Evolutionary conservation across 495 filamentous ascomycete species (phyloP), one percentile per base, ranked within the genome.

Genomic region (Hypoxylon fragiforme): DNA sequence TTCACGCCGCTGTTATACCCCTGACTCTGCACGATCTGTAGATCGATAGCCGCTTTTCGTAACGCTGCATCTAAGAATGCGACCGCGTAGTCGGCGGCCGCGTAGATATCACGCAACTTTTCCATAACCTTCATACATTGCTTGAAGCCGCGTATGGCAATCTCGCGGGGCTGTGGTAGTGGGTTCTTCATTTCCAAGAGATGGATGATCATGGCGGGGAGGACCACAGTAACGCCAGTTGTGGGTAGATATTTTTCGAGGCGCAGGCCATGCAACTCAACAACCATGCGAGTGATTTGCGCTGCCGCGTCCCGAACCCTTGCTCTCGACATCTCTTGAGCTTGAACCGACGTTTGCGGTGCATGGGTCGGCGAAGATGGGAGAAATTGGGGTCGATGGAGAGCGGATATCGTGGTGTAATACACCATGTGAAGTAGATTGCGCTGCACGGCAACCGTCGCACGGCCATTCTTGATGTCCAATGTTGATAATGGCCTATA

Each of bases 141-240:
- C 64, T 82, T 85, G 73, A 95, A 95, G 41, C 89, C 87, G 41
- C 85, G 81, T 40, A 88, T 75, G 48, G 86, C 88, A 26, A 81
- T 72, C 51, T 84, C 80, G 16, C 88, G 79, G 12, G 87, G 82
- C 38, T 80, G 81, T 13, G 81, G 80, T 50, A 89, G 81, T 35
- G 79, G 85, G 31, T 85, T 87, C 63, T 91, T 95, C 77, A 94
- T 91, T 63, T 95, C 89, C 2, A 95, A 81, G 14, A 96, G 77
- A 63, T 96, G 90, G 46, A 95, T 92, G 55, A 95, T 95, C 68
- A 95, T 89, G 9, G 91, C 90, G 2, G 91, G 91, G 3, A 95
- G 81, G 8, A 95, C 81, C 7, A 95, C 90, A 0, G 91, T 96
- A 15, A 95, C 89, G 32, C 90, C 90, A 0, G 89, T 90, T 0